Evolutionary conservation across 192 early-diverging fungal species (phyloP).

Genomic region (Piromyces finnis): DNA sequence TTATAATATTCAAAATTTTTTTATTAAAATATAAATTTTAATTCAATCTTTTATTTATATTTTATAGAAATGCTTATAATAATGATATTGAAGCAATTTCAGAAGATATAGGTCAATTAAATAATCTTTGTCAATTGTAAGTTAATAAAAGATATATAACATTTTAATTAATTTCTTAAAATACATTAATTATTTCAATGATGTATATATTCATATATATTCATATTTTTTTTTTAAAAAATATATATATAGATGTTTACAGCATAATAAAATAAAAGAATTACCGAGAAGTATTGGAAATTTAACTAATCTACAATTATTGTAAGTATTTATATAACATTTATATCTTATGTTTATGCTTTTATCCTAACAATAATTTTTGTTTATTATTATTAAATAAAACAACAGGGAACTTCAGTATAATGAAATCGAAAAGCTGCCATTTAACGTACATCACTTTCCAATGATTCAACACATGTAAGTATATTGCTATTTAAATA

Average conservation of each 20-base stretch:
- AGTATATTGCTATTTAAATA: background rate
- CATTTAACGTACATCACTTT: background rate
- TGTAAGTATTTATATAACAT: too few relatives aligned
- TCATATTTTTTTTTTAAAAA: too few relatives aligned
- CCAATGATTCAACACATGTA: background rate
- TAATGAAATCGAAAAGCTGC: background rate
- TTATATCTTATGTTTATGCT: too few relatives aligned
- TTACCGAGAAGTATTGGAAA: background rate
- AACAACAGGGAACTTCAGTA: background rate
- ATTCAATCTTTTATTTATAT: too few relatives aligned
- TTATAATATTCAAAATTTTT: too few relatives aligned
- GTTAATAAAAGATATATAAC: too few relatives aligned
- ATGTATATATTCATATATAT: too few relatives aligned
- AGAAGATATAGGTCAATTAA: background rate
- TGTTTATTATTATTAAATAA: too few relatives aligned
- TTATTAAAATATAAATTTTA: too few relatives aligned
- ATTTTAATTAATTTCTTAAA: too few relatives aligned
- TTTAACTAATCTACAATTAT: background rate
- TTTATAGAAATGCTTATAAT: background rate
- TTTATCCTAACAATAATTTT: too few relatives aligned
- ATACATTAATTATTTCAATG: too few relatives aligned
- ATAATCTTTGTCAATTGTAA: background rate
- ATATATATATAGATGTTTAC: background rate
- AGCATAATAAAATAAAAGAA: background rate
- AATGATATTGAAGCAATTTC: background rate